Evolutionary conservation across 129 eudicot genomes (phyloP).

Genomic region (Arctium lappa): DNA sequence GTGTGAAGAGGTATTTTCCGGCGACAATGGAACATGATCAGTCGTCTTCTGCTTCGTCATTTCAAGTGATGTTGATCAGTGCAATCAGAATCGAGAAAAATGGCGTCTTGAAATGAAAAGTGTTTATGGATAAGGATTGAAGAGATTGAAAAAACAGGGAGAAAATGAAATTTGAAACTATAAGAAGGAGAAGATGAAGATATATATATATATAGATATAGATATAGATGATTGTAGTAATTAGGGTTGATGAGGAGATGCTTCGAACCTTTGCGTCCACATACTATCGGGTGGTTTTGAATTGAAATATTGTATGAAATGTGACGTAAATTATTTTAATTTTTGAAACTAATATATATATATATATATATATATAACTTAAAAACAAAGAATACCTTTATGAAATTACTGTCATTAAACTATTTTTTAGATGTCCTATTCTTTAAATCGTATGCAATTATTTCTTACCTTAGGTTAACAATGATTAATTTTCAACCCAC

Average conservation of each 20-base stretch:
- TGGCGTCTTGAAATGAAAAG: neutral
- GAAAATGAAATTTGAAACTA: neutral
- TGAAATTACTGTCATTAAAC: no score
- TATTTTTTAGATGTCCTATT: no score
- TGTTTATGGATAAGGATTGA: neutral
- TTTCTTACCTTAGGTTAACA: no score
- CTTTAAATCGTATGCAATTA: no score
- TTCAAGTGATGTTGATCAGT: neutral
- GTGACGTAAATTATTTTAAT: neutral
- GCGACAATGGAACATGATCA: neutral
- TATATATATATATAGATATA: no score
- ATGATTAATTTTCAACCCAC: no score
- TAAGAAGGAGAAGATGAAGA: neutral
- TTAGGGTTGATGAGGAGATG: neutral
- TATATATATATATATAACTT: no score
- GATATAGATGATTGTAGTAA: no score
- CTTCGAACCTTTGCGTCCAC: neutral
- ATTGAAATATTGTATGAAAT: neutral
- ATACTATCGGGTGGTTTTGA: neutral
- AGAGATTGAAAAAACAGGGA: neutral
- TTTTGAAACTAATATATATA: no score
- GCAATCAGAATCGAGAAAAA: neutral
- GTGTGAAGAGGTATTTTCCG: constrained; percentile 25
- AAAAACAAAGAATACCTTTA: no score
- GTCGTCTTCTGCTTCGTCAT: constrained; percentile 27